These are phyloP conservation scores for Physcomitrellopsis africana DNA, from an alignment of 225 moss, liverwort and hornwort genomes.

Conservation along the genomic window DNA sequence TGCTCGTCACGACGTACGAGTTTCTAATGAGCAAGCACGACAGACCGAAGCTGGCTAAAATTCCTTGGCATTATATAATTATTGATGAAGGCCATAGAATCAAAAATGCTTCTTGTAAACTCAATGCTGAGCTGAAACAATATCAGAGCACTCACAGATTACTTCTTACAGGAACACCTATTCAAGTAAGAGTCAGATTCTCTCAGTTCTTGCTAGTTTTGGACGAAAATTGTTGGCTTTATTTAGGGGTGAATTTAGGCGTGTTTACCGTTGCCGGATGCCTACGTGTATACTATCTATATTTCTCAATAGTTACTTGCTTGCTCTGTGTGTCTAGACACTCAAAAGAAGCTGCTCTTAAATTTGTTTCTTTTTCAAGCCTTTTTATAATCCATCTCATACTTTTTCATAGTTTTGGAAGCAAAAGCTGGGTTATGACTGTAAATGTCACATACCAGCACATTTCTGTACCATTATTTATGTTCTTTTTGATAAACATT, in stretches of 20 bases:
- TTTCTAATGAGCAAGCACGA: conserved; percentile 99
- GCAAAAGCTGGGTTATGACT: neutral
- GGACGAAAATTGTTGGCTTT: neutral
- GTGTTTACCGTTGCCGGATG: neutral
- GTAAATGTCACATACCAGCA: neutral
- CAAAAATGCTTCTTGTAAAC: conserved; percentile 96
- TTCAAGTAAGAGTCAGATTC: conserved; percentile 67
- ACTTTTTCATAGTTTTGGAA: neutral
- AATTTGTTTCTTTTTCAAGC: neutral
- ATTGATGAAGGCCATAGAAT: conserved; percentile 99
- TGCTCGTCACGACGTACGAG: conserved; percentile 95
- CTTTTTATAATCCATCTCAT: neutral
- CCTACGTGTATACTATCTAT: neutral
- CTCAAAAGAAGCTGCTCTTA: neutral
- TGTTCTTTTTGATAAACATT: neutral
- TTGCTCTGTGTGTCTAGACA: conserved; percentile 1
- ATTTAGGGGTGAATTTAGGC: neutral
- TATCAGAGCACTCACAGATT: conserved; percentile 97
- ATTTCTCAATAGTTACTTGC: neutral
- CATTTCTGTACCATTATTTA: neutral
- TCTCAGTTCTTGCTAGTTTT: conserved; percentile 22
- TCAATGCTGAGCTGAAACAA: conserved; percentile 90
- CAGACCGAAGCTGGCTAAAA: conserved; percentile 93
- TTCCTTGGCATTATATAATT: conserved; percentile 98
- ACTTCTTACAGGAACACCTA: conserved; percentile 97